phyloP scores from a whole-genome alignment of 2,329 filamentous ascomycete genomes.

The Trichoderma sp. region DNA sequence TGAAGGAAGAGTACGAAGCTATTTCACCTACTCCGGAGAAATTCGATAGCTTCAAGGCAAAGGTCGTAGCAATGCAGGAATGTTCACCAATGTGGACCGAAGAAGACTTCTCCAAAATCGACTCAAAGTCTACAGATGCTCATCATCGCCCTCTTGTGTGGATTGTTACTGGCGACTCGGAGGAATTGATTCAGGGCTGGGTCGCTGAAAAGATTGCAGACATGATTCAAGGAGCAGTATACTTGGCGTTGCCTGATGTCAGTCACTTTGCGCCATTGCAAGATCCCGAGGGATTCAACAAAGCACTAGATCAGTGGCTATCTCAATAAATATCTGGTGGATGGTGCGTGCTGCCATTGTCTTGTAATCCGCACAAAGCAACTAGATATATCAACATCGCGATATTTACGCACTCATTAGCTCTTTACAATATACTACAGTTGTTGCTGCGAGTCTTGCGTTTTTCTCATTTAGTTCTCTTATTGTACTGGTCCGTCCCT shows the following conservation, averaged over 20 bases:
- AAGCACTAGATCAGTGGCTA: not conserved
- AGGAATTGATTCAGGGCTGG: not conserved
- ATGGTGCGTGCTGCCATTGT: not conserved
- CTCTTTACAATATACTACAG: not conserved
- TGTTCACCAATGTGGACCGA: not conserved
- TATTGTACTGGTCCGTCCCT: not conserved
- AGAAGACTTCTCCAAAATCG: not conserved
- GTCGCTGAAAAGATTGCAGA: not conserved
- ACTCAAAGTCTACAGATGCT: not conserved
- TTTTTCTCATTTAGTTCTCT: not conserved
- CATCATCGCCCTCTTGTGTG: not conserved
- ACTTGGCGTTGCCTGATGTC: not conserved
- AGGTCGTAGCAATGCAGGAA: not conserved
- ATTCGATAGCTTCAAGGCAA: not conserved
- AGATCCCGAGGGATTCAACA: not conserved
- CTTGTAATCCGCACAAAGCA: not conserved
- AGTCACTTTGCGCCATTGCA: not conserved
- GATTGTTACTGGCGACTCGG: not conserved
- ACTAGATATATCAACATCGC: not conserved
- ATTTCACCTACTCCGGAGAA: not conserved
- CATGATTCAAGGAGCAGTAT: not conserved
- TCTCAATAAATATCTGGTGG: not conserved
- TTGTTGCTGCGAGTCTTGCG: accelerated
- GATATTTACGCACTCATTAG: accelerated
- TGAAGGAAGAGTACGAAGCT: not conserved